Evolutionary conservation across 2,329 filamentous ascomycete genomes (phyloP).

Genomic region (Thermothelomyces thermophilus): DNA sequence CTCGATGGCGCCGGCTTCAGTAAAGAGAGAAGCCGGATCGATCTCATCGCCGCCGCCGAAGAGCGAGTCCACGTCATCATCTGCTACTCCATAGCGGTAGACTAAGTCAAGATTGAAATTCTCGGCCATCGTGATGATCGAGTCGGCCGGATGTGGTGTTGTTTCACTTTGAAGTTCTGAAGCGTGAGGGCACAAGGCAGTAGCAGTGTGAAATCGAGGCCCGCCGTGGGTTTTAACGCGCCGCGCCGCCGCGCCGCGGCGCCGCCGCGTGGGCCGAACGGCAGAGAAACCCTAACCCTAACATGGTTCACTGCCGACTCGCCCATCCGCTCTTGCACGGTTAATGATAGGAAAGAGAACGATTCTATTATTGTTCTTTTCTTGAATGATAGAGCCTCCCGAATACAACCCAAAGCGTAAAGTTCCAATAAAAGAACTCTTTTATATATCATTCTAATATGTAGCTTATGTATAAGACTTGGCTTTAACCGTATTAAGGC

Average conservation of each 20-base stretch:
- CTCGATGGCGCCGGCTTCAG: constrained; percentile 7
- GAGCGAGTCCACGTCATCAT: constrained; percentile 19
- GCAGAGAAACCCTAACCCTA: constrained; percentile 1
- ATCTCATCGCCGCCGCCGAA: constrained; percentile 19
- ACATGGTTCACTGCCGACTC: neutral
- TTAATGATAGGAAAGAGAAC: no score
- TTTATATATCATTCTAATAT: no score
- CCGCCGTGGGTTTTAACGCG: no score
- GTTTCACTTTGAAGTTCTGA: neutral
- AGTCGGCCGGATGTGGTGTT: neutral
- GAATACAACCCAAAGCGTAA: no score
- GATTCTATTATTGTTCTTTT: no score
- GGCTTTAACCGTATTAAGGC: no score
- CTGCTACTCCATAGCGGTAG: neutral
- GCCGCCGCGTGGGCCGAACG: no score
- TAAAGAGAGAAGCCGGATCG: constrained; percentile 16
- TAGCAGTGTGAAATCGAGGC: no score
- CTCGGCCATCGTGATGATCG: constrained; percentile 4
- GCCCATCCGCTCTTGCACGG: neutral
- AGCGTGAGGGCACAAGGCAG: neutral
- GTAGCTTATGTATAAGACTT: no score
- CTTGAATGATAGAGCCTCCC: no score
- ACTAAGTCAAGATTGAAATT: neutral
- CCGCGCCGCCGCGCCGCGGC: no score
- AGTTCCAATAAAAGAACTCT: no score